Evolutionary conservation across 1,139 yeast genomes (phyloP), one percentile per base, ranked within the genome.

Genomic region (Suhomyces taliae): DNA sequence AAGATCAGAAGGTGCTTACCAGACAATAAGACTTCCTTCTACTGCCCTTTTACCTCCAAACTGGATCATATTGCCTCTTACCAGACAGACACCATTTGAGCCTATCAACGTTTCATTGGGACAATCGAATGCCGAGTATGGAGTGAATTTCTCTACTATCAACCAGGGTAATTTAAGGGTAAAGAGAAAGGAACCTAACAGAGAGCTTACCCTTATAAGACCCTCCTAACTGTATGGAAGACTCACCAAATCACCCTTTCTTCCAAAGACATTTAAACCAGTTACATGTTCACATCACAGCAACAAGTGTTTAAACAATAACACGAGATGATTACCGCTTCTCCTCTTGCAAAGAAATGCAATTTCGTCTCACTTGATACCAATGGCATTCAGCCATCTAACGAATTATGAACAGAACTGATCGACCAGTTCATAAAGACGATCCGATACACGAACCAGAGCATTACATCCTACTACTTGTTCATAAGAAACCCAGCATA

Each of bases 41-140:
- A 56, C 54, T 32, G 69, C 72, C 1, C 38, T 67, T 3, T 44
- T 69, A 9, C 76, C 76, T 7, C 72, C 72, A 2, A 64, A 64
- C 38, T 70, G 76, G 75, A 55, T 65, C 1, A 36, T 68, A 7
- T 48, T 71, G 19, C 76, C 76, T 1, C 44, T 69, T 8, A 44
- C 34, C 45, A 2, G 26, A 19, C 31, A 11, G 19, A 6, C 32
- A 29, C 32, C 32, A 9, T 29, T 29, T 34, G 27, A 35, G 32
- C 12, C 34, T 24, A 33, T 40, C 43, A 15, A 40, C 24, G 27
- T 24, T 26, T 11, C 46, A 44, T 19, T 33, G 34, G 34, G 43
- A 2, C 32, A 29, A 11, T 9, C 11, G 11, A 29, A 29, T 11
- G n/a, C 32, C 12, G 39, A 45, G 24, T 49, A 44, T 34, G 31